phyloP scores from a whole-genome alignment of 768 basidiomycete species.

The Lactarius sp. region DNA sequence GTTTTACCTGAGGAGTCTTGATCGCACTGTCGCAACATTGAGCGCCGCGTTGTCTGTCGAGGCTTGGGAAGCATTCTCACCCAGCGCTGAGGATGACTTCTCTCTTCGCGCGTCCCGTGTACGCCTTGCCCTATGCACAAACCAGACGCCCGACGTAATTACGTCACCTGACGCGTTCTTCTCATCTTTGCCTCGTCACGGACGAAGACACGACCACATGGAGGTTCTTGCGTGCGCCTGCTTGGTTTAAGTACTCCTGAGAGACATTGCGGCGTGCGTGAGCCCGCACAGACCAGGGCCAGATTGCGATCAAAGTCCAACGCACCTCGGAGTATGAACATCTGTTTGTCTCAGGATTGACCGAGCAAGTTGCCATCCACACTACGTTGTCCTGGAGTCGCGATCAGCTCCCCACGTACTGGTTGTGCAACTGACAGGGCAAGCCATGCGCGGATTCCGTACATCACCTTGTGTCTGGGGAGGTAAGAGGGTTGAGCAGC shows the following conservation, averaged over 20 bases:
- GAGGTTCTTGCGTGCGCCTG: conserved; percentile 13
- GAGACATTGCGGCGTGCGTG: not conserved
- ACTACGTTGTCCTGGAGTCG: conserved; percentile 12
- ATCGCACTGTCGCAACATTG: conserved; percentile 31
- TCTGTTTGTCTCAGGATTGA: conserved; percentile 5
- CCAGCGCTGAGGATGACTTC: conserved; percentile 45
- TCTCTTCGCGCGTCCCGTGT: conserved; percentile 34
- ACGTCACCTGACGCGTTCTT: conserved; percentile 9
- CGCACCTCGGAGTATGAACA: conserved; percentile 8
- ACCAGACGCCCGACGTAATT: conserved; percentile 36
- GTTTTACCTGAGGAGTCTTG: conserved; percentile 32
- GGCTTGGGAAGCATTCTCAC: conserved; percentile 25
- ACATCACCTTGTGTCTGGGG: conserved; percentile 13
- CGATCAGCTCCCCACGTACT: not conserved
- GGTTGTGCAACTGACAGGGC: not conserved
- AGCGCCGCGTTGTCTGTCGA: not conserved
- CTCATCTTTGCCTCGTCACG: conserved; percentile 21
- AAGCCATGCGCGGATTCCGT: not conserved
- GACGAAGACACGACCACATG: conserved; percentile 21
- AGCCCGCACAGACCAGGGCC: not conserved
- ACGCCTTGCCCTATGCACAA: conserved; percentile 29
- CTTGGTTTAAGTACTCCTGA: conserved; percentile 15
- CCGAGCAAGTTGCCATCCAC: conserved; percentile 20
- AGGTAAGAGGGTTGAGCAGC: not conserved
- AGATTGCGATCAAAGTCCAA: not conserved